A percentile compares a stretch with the other conserved stretches of the same genome.
Evolutionary conservation across 2,329 filamentous ascomycete genomes (phyloP).

Genomic region (Madurella fahalii): DNA sequence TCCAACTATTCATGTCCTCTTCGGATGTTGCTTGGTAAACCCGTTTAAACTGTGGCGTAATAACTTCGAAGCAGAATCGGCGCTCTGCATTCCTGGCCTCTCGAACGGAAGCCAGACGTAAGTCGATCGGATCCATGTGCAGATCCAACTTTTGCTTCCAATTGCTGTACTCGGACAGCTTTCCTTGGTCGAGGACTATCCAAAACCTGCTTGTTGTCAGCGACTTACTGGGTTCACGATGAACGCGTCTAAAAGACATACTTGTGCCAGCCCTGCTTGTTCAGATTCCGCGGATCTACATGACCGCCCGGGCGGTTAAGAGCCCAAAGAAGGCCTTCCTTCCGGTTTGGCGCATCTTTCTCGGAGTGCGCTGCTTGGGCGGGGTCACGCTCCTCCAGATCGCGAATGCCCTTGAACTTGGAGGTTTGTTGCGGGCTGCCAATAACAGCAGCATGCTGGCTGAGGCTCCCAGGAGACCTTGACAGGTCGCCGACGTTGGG

Average conservation of each 20-base stretch:
- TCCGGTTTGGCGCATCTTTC: conserved; percentile 65
- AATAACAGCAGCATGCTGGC: conserved; percentile 38
- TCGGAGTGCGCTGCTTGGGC: conserved; percentile 49
- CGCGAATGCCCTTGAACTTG: conserved; percentile 87
- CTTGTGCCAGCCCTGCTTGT: conserved; percentile 99
- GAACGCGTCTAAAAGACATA: conserved; percentile 44
- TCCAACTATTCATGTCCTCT: conserved; percentile 98
- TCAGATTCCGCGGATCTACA: conserved; percentile 89
- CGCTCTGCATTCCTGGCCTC: conserved; percentile 93
- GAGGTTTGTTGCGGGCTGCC: conserved; percentile 50
- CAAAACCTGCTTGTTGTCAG: conserved; percentile 65
- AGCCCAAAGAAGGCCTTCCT: conserved; percentile 93
- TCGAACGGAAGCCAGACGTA: conserved; percentile 93
- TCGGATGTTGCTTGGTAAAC: conserved; percentile 98
- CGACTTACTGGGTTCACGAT: background rate
- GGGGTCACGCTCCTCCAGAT: conserved; percentile 81
- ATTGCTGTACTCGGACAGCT: conserved; percentile 96
- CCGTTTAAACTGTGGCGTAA: conserved; percentile 91
- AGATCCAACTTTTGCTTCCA: conserved; percentile 97
- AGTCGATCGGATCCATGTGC: conserved; percentile 96
- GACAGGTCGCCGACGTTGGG: conserved; percentile 43
- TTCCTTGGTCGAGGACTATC: conserved; percentile 96
- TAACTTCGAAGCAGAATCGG: conserved; percentile 96
- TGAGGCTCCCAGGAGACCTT: conserved; percentile 54
- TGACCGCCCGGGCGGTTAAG: conserved; percentile 89